These are phyloP conservation scores for Galerina marginata DNA, from an alignment of 768 basidiomycete genomes.

Conservation along the genomic window DNA sequence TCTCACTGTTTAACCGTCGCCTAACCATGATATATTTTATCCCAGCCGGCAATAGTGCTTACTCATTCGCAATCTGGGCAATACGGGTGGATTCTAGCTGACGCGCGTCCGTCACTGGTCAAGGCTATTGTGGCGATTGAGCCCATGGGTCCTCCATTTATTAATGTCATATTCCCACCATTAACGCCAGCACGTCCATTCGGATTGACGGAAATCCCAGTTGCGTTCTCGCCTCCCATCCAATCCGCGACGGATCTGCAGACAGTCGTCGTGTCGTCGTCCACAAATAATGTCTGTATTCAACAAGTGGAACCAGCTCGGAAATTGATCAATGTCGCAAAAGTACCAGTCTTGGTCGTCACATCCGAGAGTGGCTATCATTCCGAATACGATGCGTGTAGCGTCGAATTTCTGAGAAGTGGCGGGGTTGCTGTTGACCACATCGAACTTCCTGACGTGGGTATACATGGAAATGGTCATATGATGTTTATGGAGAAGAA, in stretches of 20 bases:
- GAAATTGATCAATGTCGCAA: conserved; percentile 44
- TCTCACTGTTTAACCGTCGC: neutral
- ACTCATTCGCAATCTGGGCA: conserved; percentile 58
- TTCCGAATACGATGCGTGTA: conserved; percentile 52
- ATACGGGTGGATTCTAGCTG: conserved; percentile 55
- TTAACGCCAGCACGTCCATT: conserved; percentile 44
- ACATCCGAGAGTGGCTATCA: conserved; percentile 59
- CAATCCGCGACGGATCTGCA: conserved; percentile 42
- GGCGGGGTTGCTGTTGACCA: conserved; percentile 52
- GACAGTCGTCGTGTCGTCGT: conserved; percentile 30
- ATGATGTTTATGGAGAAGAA: conserved; percentile 65
- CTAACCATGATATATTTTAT: neutral
- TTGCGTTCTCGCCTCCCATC: conserved; percentile 48
- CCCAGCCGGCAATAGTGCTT: conserved; percentile 50
- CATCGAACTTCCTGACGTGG: conserved; percentile 43
- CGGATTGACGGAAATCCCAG: conserved; percentile 54
- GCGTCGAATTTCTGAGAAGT: conserved; percentile 45
- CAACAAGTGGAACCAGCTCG: conserved; percentile 49
- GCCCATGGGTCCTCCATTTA: conserved; percentile 57
- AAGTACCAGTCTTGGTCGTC: conserved; percentile 51
- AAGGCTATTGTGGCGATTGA: conserved; percentile 56
- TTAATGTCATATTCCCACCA: conserved; percentile 42
- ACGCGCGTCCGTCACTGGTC: conserved; percentile 47
- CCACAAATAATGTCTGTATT: conserved; percentile 42
- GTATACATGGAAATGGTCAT: conserved; percentile 59